Conservation (phyloP, 768 basidiomycete species). For the Xerocomellus intermedius region DNA sequence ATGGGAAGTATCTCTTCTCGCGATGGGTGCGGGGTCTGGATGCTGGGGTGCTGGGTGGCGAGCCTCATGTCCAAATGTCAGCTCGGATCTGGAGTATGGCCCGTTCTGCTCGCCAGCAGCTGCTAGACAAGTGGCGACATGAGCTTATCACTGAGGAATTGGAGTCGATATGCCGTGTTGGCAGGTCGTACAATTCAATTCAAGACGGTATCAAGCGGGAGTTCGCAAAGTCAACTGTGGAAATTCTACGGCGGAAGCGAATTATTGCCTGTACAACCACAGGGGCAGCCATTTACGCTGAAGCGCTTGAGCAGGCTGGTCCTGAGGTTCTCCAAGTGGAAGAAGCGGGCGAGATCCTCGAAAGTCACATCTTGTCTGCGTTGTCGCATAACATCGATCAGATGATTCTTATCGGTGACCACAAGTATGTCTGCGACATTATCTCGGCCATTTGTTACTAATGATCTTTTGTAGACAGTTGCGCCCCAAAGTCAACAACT, state of each 20-base stretch:
- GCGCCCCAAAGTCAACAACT: constrained; percentile 70
- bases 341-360: constrained; percentile 71
- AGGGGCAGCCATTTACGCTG: constrained; percentile 58
- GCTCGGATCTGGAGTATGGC: constrained; percentile 41
- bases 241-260: constrained; percentile 43
- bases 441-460: background rate
- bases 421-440: constrained; percentile 47
- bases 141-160: constrained; percentile 34
- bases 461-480: constrained; percentile 47
- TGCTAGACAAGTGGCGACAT: constrained; percentile 34
- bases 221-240: constrained; percentile 32
- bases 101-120: constrained; percentile 24
- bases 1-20: constrained; percentile 42
- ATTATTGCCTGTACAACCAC: constrained; percentile 72
- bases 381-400: constrained; percentile 46
- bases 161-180: constrained; percentile 30
- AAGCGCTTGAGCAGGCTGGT: constrained; percentile 41
- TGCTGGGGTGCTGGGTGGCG: constrained; percentile 41
- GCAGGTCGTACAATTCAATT: constrained; percentile 37
- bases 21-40: constrained; percentile 45
- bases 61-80: constrained; percentile 26
- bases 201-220: constrained; percentile 35
- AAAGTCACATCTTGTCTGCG: constrained; percentile 62
- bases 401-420: constrained; percentile 68
- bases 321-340: constrained; percentile 62